Base-by-base conservation (phyloP, 1,284 basidiomycete genomes). In the Cronartium quercuum region DNA sequence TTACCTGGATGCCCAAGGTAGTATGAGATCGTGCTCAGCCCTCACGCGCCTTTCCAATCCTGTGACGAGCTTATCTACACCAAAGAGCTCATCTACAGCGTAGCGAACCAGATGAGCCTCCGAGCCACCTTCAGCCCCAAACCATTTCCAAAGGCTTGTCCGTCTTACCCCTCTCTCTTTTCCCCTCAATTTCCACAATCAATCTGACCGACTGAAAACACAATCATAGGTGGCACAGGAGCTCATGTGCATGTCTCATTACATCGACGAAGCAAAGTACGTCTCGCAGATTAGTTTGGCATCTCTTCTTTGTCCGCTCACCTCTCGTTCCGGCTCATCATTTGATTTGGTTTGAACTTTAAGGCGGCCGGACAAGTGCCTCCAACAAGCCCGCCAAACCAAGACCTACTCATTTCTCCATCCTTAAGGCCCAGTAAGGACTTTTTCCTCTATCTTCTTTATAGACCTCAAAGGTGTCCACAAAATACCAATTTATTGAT, bases 121-220 rank as follows among this genome's bases (percentile, higher is more conserved):
- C 64, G 66, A 57, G 69, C 69, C n/a, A 73, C 69, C 62, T 73
- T 73, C 41, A 57, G 62, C 7, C 69, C 69, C n/a, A 73, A 73
- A 34, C 69, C 69, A 6, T 65, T 65, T 29, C 41, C 63, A 41
- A 35, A 61, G 57, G 29, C 62, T 65, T 51, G 69, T 73, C 9
- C 40, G 69, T 65, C 55, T 35, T 35, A 7, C 18, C 34, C 29
- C 1, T 57, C 10, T 5, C 4, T 3, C 3, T 3, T 21, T 5
- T 18, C 3, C 24, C 1, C 13, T 10, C 15, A 2, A 21, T 57
- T 57, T 57, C 51, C 51, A 37, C n/a, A 38, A 13, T 62, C 34
- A n/a, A 62, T 38, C 37, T 62, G 4, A 35, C 34, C 7, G 1
- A 6, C n/a, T 62, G 29, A n/a, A 12, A 9, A 10, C 15, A 34